Percentiles rank a stretch among this genome's conserved stretches.
These are phyloP conservation scores for Penicillium desertorum DNA, from an alignment of 495 filamentous ascomycete species.

Conservation along the genomic window DNA sequence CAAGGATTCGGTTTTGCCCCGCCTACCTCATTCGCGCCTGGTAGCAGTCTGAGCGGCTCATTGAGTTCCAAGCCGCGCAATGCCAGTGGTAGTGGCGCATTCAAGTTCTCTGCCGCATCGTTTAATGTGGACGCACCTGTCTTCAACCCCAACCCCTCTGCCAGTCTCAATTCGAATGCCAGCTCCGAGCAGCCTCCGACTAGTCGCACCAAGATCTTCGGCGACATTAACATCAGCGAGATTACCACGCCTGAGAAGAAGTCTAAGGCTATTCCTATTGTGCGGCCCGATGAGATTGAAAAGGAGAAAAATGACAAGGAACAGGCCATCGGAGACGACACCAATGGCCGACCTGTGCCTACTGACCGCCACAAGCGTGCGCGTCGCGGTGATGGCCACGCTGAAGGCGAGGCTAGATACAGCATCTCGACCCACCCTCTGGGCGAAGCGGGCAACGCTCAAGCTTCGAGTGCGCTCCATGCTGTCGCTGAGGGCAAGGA, in stretches of 20 bases:
- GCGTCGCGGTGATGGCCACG: constrained; percentile 57
- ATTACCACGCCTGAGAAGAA: constrained; percentile 61
- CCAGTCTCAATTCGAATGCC: constrained; percentile 29
- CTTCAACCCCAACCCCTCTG: constrained; percentile 73
- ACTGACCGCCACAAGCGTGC: constrained; percentile 69
- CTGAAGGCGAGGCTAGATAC: constrained; percentile 68
- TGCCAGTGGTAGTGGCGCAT: constrained; percentile 57
- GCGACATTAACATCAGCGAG: constrained; percentile 67
- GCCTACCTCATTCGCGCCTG: constrained; percentile 71
- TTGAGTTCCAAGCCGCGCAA: constrained; percentile 17
- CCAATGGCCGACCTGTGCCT: constrained; percentile 34
- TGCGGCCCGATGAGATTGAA: constrained; percentile 59
- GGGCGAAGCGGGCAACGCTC: constrained; percentile 43
- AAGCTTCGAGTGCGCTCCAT: constrained; percentile 27
- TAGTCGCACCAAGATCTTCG: constrained; percentile 63
- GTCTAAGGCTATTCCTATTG: constrained; percentile 80
- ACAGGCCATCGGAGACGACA: constrained; percentile 37
- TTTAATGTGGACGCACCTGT: constrained; percentile 81
- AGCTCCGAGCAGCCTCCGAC: constrained; percentile 26
- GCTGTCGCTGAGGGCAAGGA: constrained; percentile 47
- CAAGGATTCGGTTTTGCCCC: constrained; percentile 59
- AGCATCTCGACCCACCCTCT: constrained; percentile 56
- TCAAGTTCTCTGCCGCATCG: constrained; percentile 71
- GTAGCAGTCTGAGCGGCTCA: constrained; percentile 26
- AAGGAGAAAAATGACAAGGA: constrained; percentile 48